Base-by-base conservation (phyloP, 305 asterid genomes). In the Plantago coronopus region DNA sequence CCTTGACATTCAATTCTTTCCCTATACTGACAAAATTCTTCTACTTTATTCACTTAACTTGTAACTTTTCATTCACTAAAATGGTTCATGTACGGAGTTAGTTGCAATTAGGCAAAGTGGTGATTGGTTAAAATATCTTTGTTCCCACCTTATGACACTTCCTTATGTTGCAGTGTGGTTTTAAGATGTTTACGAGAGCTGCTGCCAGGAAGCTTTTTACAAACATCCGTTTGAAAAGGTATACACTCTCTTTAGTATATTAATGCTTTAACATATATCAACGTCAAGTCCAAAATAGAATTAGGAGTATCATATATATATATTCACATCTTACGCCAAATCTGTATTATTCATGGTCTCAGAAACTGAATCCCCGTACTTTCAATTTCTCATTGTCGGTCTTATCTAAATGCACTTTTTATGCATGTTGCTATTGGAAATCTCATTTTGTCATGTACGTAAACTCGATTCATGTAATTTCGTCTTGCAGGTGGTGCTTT, bases 161-260 rank as follows among this genome's bases (percentile, higher is more conserved):
- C 43, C 59, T 27, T 19, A 49, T 66, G 44, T 73, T 73, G 66
- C 91, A 91, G 98, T 91, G 98, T 75, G 98, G 97, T 57, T 91
- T 91, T 78, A 91, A 91, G 81, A 91, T 91, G 98, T 91, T 91
- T 72, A 89, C 96, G 21, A 81, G 97, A 80, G 86, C 97, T 80
- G 98, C 98, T 67, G 97, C 96, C 27, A 71, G 89, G 74, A 91
- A 85, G 82, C 98, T 91, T 69, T 91, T 89, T 78, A 71, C 71
- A 0, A 91, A 89, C 66, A 81, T 85, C 68, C 96, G 94, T 75
- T 83, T 91, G 82, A 80, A 86, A 85, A 74, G 98, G 97, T 84
- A 75, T 57, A 64, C 10, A 40, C 21, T 69, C 54, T 34, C 4
- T 45, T 42, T 29, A 43, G 43, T 56, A 45, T 18, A 16, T 47